Evolutionary conservation across 1,284 basidiomycete genomes (phyloP), one percentile per base, ranked within the genome.

Genomic region (Rugiboletus extremiorientalis): DNA sequence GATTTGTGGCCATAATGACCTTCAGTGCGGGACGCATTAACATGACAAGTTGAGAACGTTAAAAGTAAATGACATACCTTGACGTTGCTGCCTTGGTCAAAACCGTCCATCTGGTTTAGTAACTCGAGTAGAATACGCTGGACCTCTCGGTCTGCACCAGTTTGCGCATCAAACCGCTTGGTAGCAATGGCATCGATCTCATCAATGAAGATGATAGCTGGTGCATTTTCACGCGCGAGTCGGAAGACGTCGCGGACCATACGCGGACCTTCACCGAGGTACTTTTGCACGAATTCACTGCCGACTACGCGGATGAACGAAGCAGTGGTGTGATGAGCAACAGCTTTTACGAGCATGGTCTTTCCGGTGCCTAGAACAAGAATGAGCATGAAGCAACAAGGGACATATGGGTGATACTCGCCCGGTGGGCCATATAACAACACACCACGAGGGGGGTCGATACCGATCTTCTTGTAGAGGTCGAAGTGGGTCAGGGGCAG

Each of bases 231-330:
- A 63, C 97, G 82, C 41, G 97, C 97, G 48, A 99, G 84, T 57
- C 97, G 85, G 83, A 99, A 99, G 56, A 99, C 97, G 72, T 99
- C 97, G 69, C 97, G 89, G 59, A 99, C 97, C 97, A 99, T 99
- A 63, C 97, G 92, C 49, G 97, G 97, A 45, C 97, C 97, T 79
- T 99, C 97, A 69, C 97, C 97, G 5, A 99, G 86, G 71, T 99
- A 99, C 75, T 99, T 99, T 77, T 99, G 96, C 23, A 99, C 96
- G 70, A 99, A 99, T 76, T 99, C 96, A 65, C 92, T 96, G 25
- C 97, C 97, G 30, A 98, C 96, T 8, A 99, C 97, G 52, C 97
- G 92, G 67, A 99, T 99, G 79, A 99, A 99, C 23, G 94, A 84
- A 14, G 96, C 96, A 1, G 95, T 96, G 22, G 96, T 99, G 66